phyloP scores from a whole-genome alignment of 2,329 filamentous ascomycete genomes.

The Aspergillus spinulosporus region DNA sequence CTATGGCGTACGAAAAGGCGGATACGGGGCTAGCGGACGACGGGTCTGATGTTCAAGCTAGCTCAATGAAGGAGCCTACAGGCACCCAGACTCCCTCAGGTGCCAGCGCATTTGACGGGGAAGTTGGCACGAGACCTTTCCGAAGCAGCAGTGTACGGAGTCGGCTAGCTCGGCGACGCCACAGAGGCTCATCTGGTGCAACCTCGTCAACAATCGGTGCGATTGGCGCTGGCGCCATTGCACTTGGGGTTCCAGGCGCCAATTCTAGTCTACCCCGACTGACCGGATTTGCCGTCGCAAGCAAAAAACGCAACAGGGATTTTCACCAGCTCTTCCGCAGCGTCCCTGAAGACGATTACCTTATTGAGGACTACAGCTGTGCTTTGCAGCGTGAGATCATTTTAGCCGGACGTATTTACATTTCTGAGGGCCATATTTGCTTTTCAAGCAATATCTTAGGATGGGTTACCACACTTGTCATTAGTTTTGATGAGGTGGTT shows the following conservation, averaged over 20 bases:
- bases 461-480: constrained; percentile 95
- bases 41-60: constrained; percentile 33
- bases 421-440: constrained; percentile 95
- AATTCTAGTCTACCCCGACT: constrained; percentile 68
- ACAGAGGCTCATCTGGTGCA: constrained; percentile 78
- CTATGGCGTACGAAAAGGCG: constrained; percentile 57
- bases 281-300: constrained; percentile 93
- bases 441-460: constrained; percentile 99
- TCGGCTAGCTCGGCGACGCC: constrained; percentile 64
- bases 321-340: constrained; percentile 94
- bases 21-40: constrained; percentile 42
- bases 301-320: constrained; percentile 92
- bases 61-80: constrained; percentile 34
- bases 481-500: constrained; percentile 97
- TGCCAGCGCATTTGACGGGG: constrained; percentile 65
- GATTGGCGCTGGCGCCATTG: constrained; percentile 68
- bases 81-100: constrained; percentile 67
- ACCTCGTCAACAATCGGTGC: constrained; percentile 70
- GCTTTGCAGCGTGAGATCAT: constrained; percentile 94
- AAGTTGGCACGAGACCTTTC: constrained; percentile 55
- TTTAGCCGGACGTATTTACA: constrained; percentile 87
- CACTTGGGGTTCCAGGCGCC: constrained; percentile 64
- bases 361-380: constrained; percentile 98
- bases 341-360: constrained; percentile 94
- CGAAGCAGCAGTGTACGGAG: constrained; percentile 69